phyloP scores from a whole-genome alignment of 306 rosid species.

The Vigna angularis region DNA sequence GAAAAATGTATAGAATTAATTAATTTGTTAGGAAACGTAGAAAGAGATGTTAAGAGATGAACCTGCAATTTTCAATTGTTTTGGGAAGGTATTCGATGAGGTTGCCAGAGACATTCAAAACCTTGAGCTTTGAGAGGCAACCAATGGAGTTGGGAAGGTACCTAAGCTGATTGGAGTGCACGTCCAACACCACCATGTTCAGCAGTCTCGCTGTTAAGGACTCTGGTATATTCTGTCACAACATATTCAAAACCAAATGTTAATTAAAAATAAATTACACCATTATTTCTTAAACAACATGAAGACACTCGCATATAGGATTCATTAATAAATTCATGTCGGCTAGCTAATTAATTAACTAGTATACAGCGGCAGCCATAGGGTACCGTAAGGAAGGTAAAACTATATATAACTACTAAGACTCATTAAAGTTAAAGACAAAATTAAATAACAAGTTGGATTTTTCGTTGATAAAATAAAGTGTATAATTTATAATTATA shows the following conservation, averaged over 20 bases:
- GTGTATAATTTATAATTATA: too few relatives aligned
- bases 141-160: constrained; percentile 89
- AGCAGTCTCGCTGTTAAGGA: constrained; percentile 79
- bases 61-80: constrained; percentile 92
- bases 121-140: constrained; percentile 82
- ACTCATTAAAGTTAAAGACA: too few relatives aligned
- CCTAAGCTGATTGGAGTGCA: constrained; percentile 86
- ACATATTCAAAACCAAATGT: not conserved
- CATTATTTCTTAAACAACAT: not conserved
- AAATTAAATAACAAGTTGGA: too few relatives aligned
- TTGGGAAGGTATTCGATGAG: constrained; percentile 71
- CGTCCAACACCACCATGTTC: constrained; percentile 72
- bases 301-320: not conserved
- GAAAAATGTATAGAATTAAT: not conserved
- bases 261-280: not conserved
- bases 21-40: not conserved
- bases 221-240: constrained; percentile 75
- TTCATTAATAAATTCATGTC: not conserved
- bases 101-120: constrained; percentile 83
- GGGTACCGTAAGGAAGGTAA: not conserved
- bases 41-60: not conserved
- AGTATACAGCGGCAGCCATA: not conserved
- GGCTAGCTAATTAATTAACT: not conserved
- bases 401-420: too few relatives aligned
- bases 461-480: too few relatives aligned